Conservation (phyloP, 169 alveolate species). For the Plasmodium gaboni region DNA sequence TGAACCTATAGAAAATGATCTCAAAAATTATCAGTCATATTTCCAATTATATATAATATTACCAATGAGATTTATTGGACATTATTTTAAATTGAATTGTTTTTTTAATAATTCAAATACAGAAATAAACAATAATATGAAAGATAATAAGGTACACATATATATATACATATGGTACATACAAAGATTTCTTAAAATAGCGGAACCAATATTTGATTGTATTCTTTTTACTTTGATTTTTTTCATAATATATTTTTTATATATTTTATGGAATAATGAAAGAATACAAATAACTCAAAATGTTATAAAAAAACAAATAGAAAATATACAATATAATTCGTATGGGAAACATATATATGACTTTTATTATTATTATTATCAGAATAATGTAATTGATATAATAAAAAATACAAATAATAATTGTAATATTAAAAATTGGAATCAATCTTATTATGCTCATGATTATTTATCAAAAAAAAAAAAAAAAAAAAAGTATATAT, state of each 20-base stretch:
- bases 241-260: constrained; percentile 20
- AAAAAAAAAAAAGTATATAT: constrained; percentile 3
- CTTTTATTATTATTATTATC: constrained; percentile 59
- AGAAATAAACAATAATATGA: not conserved
- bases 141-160: not conserved
- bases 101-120: constrained; percentile 23
- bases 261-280: constrained; percentile 30
- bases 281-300: constrained; percentile 13
- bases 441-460: not conserved
- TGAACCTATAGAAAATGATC: constrained; percentile 20
- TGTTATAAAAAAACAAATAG: constrained; percentile 46
- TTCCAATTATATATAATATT: constrained; percentile 40
- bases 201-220: constrained; percentile 75
- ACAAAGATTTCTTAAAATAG: constrained; percentile 72
- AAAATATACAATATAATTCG: not conserved
- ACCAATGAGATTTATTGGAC: constrained; percentile 48
- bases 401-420: constrained; percentile 23
- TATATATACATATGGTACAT: constrained; percentile 68
- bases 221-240: constrained; percentile 5
- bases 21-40: constrained; percentile 27
- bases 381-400: constrained; percentile 34
- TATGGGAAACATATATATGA: constrained; percentile 45
- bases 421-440: constrained; percentile 9
- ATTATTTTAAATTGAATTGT: constrained; percentile 61
- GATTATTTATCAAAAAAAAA: constrained; percentile 18